Percentiles rank a stretch among this genome's conserved stretches.
Conservation (phyloP, 202 grass and related monocot species). For the Bolboschoenoplectus hybrid region DNA sequence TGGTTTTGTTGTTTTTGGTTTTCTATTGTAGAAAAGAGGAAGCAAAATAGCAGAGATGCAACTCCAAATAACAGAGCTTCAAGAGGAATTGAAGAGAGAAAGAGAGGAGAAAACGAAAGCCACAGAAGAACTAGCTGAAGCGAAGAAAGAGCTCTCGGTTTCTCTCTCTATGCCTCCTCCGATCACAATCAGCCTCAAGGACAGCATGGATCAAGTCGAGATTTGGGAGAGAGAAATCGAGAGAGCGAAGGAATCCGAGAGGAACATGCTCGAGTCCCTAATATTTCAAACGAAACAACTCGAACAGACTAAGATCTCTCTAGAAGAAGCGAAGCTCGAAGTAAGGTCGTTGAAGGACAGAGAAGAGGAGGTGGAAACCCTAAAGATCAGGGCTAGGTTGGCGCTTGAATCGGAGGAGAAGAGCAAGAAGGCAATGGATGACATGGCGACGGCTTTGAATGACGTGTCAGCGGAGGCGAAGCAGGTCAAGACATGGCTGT, state of each 20-base stretch:
- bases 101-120: slow-evolving; percentile 54
- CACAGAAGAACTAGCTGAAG: slow-evolving; percentile 44
- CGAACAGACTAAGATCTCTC: slow-evolving; percentile 84
- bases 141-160: slow-evolving; percentile 20
- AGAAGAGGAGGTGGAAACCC: slow-evolving; percentile 57
- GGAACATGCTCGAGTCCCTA: slow-evolving; percentile 86
- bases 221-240: slow-evolving; percentile 58
- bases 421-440: slow-evolving; percentile 75
- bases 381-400: slow-evolving; percentile 48
- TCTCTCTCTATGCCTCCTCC: neutral
- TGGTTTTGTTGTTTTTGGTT: neutral
- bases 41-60: slow-evolving; percentile 55
- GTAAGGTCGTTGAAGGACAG: slow-evolving; percentile 47
- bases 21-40: slow-evolving; percentile 31
- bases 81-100: slow-evolving; percentile 66
- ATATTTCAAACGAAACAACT: slow-evolving; percentile 83
- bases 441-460: slow-evolving; percentile 68
- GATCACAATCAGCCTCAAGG: neutral
- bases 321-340: slow-evolving; percentile 91
- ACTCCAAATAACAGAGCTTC: slow-evolving; percentile 65
- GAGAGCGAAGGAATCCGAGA: slow-evolving; percentile 79
- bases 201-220: slow-evolving; percentile 41
- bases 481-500: slow-evolving; percentile 62
- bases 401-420: slow-evolving; percentile 70
- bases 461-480: slow-evolving; percentile 80